These are phyloP conservation scores for Leptosphaerulina australis DNA, from an alignment of 2,329 filamentous ascomycete genomes.

Conservation along the genomic window DNA sequence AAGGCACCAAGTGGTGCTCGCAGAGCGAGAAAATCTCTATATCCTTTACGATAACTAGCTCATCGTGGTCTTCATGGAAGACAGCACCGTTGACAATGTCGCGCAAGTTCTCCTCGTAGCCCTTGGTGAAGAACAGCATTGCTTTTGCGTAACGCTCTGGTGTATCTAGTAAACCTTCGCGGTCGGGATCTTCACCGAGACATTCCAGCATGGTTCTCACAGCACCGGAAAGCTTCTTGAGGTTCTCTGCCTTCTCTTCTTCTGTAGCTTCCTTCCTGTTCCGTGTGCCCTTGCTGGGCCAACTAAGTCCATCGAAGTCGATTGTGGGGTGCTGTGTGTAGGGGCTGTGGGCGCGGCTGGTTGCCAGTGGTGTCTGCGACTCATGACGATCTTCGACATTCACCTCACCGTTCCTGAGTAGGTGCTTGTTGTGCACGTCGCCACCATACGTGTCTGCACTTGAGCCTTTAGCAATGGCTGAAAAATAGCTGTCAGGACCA, in stretches of 20 bases:
- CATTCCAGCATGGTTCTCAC: conserved; percentile 69
- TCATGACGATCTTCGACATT: conserved; percentile 61
- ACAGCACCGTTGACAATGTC: conserved; percentile 93
- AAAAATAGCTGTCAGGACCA: conserved; percentile 40
- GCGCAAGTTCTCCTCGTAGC: conserved; percentile 91
- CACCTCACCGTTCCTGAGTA: conserved; percentile 33
- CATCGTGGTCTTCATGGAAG: conserved; percentile 95
- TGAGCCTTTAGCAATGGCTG: conserved; percentile 23
- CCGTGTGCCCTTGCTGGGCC: conserved; percentile 67
- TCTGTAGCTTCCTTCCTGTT: conserved; percentile 64
- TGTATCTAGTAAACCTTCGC: conserved; percentile 67
- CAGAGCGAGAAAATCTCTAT: conserved; percentile 95
- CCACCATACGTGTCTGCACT: conserved; percentile 23
- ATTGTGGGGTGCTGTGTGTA: conserved; percentile 59
- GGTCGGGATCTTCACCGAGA: conserved; percentile 68
- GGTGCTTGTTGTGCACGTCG: conserved; percentile 23
- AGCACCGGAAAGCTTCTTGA: conserved; percentile 67
- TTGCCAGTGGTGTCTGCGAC: conserved; percentile 59
- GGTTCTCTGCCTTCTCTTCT: conserved; percentile 62
- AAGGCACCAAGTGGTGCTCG: conserved; percentile 97
- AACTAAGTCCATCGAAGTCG: conserved; percentile 62
- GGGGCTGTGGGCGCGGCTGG: conserved; percentile 58
- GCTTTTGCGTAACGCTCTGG: conserved; percentile 93
- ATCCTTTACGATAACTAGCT: conserved; percentile 97
- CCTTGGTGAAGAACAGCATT: conserved; percentile 93